A percentile compares a stretch with the other conserved stretches of the same genome.
Conservation (phyloP, 129 eudicot genomes). For the Chrysanthemum seticuspe region DNA sequence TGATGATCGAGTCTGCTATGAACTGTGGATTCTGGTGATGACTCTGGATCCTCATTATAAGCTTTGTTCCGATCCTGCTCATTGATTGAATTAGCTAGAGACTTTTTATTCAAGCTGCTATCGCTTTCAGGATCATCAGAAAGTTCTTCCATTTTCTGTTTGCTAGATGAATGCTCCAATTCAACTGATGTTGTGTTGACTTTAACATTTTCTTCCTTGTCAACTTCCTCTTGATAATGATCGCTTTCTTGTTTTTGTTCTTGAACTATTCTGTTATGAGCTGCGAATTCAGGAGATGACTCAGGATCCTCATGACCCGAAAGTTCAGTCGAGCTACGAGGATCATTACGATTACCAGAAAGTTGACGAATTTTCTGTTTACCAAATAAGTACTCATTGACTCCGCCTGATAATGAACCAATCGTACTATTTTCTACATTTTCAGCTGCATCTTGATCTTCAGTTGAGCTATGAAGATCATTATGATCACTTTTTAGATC, state of each 20-base stretch:
- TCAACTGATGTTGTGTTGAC: background rate
- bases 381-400: slow-evolving; percentile 21
- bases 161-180: slow-evolving; percentile 6
- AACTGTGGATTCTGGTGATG: slow-evolving; percentile 27
- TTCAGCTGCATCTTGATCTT: slow-evolving; percentile 40
- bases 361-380: slow-evolving; percentile 24
- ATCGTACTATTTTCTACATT: slow-evolving; percentile 16
- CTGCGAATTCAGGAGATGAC: slow-evolving; percentile 32
- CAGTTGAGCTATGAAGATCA: slow-evolving; percentile 9
- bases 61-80: slow-evolving; percentile 15
- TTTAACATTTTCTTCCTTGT: slow-evolving; percentile 14
- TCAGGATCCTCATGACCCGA: slow-evolving; percentile 43
- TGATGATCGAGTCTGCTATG: slow-evolving; percentile 16
- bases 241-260: slow-evolving; percentile 17
- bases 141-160: slow-evolving; percentile 27
- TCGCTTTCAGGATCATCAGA: slow-evolving; percentile 24
- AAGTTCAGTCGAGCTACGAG: slow-evolving; percentile 33
- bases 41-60: slow-evolving; percentile 17
- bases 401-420: slow-evolving; percentile 10
- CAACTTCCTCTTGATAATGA: slow-evolving; percentile 12
- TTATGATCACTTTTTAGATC: slow-evolving; percentile 16
- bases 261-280: slow-evolving; percentile 28
- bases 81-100: slow-evolving; percentile 5
- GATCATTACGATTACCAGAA: slow-evolving; percentile 35
- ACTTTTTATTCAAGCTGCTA: slow-evolving; percentile 23